Evolutionary conservation across 805 yeast genomes (phyloP).

Genomic region (Blastobotrys peoriensis): DNA sequence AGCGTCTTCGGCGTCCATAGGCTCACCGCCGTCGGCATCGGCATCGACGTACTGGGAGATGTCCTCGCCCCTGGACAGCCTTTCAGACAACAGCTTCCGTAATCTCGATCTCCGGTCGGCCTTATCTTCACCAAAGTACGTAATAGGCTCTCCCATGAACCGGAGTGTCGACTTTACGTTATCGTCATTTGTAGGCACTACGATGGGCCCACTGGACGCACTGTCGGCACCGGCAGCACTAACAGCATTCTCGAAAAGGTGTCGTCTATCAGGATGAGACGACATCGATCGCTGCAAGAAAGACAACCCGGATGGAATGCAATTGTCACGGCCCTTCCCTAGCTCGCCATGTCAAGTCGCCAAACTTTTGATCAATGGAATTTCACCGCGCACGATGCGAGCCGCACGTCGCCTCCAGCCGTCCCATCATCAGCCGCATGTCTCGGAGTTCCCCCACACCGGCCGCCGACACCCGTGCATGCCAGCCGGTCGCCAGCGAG

Average conservation of each 20-base stretch:
- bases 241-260: background rate
- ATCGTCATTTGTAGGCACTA: constrained; percentile 60
- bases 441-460: too few relatives aligned
- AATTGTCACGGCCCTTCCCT: too few relatives aligned
- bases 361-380: too few relatives aligned
- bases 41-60: constrained; percentile 12
- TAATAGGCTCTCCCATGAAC: constrained; percentile 50
- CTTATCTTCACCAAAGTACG: constrained; percentile 52
- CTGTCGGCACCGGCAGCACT: background rate
- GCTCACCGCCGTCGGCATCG: constrained; percentile 12
- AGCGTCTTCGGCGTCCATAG: constrained; percentile 9
- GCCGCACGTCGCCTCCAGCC: too few relatives aligned
- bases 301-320: too few relatives aligned
- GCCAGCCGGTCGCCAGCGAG: too few relatives aligned
- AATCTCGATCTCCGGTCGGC: constrained; percentile 59
- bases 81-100: constrained; percentile 37
- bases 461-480: too few relatives aligned
- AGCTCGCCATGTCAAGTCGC: too few relatives aligned
- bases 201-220: too few relatives aligned
- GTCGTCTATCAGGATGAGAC: background rate
- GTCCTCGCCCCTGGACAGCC: constrained; percentile 18
- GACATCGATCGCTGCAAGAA: background rate
- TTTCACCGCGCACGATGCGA: too few relatives aligned
- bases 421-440: too few relatives aligned
- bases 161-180: constrained; percentile 50